Base-by-base conservation (phyloP, 1,284 basidiomycete species). In the Malassezia brasiliensis region DNA sequence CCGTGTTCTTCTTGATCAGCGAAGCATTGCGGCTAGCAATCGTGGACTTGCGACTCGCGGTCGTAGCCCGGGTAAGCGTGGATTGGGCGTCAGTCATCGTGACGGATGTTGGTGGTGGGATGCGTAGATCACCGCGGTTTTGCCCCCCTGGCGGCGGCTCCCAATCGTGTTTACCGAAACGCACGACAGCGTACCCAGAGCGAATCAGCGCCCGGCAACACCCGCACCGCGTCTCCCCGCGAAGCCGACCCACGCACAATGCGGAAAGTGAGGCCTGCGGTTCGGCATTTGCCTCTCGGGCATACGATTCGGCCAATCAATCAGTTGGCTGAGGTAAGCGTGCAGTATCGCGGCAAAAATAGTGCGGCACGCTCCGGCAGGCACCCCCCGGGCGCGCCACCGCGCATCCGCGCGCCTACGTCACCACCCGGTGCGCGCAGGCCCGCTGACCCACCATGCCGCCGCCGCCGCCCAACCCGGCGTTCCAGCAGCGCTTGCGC, bases 1-100 rank as follows among this genome's bases (percentile, higher is more conserved):
- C 77, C 9, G 76, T 77, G 63, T 73, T 73, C 67, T 76, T 77
- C 69, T 77, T 76, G 67, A 77, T 77, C 53, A 77, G 65, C 49
- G 73, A 75, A 31, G 72, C 72, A 64, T 77, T 75, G 54, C 77
- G 69, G 63, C 65, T 66, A 50, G 71, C 69, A 54, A 74, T 63
- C 41, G 69, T 74, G n/a, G 69, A 72, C 66, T 70, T 74, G 47
- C 71, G 65, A 58, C 66, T 69, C 47, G 71, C 52, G 49, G 69
- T 68, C 40, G 67, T 69, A 37, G 69, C 70, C 57, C 68, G 54
- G 37, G 69, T 69, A 41, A 73, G 51, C 42, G 64, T 66, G 35
- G 67, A 69, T 54, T 74, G 68, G 50, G 71, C 67, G 68, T 74
- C 71, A 59, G 66, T 60, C 66, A 68, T 68, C 25, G 47, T 39